Percentiles rank a stretch among this genome's conserved stretches.
Evolutionary conservation across 1,284 basidiomycete species (phyloP).

Genomic region (Pseudozyma pruni): DNA sequence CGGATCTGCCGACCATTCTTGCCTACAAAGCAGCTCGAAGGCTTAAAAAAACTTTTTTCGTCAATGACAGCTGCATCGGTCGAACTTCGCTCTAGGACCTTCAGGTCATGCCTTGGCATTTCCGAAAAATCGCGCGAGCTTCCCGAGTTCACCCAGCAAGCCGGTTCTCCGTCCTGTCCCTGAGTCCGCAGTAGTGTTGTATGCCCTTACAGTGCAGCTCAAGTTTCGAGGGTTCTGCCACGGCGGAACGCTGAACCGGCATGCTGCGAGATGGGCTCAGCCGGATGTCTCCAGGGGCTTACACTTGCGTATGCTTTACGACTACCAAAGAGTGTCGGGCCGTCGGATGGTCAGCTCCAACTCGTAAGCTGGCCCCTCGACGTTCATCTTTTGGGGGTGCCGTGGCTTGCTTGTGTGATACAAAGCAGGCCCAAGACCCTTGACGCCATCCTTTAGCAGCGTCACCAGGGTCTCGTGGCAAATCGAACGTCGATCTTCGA

Average conservation of each 20-base stretch:
- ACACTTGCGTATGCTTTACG: not conserved
- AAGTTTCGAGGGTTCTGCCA: slow-evolving; percentile 9
- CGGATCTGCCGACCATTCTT: not conserved
- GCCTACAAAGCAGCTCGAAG: not conserved
- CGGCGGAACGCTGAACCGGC: too few species aligned
- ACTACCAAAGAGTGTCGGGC: not conserved
- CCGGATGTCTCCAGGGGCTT: not conserved
- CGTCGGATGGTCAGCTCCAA: not conserved
- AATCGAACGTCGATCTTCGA: not conserved
- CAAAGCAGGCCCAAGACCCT: not conserved
- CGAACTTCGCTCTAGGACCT: slow-evolving; percentile 22
- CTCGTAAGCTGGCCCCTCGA: not conserved
- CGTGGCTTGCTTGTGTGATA: too few species aligned
- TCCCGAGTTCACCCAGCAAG: not conserved
- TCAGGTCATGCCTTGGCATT: slow-evolving; percentile 16
- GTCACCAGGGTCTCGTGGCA: not conserved
- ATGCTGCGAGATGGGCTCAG: not conserved
- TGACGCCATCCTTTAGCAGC: not conserved
- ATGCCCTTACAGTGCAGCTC: too few species aligned
- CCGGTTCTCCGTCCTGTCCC: too few species aligned
- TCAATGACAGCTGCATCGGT: slow-evolving; percentile 26
- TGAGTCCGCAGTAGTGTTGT: too few species aligned
- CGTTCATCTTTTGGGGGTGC: too few species aligned
- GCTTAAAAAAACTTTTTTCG: slow-evolving; percentile 4
- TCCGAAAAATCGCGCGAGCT: not conserved